Conservation (phyloP, 345 rosid species). For the Euphorbia pulcherrima region DNA sequence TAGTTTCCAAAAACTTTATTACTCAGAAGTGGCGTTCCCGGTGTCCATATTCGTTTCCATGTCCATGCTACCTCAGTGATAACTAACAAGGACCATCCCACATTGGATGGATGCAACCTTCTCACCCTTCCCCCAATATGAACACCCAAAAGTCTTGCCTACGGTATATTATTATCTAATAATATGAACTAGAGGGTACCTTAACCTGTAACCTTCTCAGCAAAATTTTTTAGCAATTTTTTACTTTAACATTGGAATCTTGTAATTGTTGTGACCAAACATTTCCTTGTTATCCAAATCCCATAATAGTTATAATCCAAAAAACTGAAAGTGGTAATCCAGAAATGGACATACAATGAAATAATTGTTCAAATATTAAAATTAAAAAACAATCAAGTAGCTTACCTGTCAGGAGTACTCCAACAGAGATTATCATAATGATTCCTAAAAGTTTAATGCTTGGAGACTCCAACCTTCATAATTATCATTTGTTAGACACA, state of each 20-base stretch:
- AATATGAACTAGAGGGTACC: not conserved
- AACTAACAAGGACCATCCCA: no score
- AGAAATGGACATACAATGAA: not conserved
- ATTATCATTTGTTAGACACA: slow-evolving; percentile 20
- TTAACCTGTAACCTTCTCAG: not conserved
- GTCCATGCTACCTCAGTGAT: no score
- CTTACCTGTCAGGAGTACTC: slow-evolving; percentile 83
- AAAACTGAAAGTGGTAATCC: slow-evolving; percentile 5
- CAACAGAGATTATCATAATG: slow-evolving; percentile 72
- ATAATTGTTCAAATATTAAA: slow-evolving; percentile 6
- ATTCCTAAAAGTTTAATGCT: slow-evolving; percentile 89
- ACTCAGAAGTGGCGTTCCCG: no score
- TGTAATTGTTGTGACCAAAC: not conserved
- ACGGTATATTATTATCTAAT: not conserved
- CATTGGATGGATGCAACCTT: not conserved
- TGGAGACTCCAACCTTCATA: slow-evolving; percentile 89
- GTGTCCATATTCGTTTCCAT: no score
- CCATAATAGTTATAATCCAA: not conserved
- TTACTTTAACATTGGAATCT: not conserved
- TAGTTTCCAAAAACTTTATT: no score
- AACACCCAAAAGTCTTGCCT: not conserved
- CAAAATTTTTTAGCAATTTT: no score
- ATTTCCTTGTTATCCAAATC: slow-evolving; percentile 2
- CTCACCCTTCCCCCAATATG: not conserved
- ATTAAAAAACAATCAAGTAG: slow-evolving; percentile 10